These are phyloP conservation scores for Ceriops zippeliana DNA, from an alignment of 345 rosid genomes.

Conservation along the genomic window DNA sequence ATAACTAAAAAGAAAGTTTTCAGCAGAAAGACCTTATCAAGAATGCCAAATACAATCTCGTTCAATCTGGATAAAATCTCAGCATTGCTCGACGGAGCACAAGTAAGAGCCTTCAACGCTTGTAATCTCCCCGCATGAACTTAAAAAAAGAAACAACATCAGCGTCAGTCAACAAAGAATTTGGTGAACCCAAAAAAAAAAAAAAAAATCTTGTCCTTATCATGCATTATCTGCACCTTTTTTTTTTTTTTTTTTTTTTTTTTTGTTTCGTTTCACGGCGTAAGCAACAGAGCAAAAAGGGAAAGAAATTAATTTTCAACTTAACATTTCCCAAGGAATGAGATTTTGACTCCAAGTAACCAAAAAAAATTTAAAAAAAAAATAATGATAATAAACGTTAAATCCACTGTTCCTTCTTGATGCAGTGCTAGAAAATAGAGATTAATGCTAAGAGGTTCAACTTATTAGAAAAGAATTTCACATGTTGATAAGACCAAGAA, in stretches of 20 bases:
- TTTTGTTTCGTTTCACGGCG: too few relatives aligned
- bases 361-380: too few relatives aligned
- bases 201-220: too few relatives aligned
- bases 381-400: too few relatives aligned
- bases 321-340: too few relatives aligned
- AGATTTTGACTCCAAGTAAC: too few relatives aligned
- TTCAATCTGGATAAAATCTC: conserved; percentile 75
- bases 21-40: conserved; percentile 64
- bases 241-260: too few relatives aligned
- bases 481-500: background rate
- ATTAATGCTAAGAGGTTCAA: background rate
- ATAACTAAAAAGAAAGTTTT: background rate
- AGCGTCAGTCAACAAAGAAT: background rate
- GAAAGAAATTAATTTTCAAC: too few relatives aligned
- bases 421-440: background rate
- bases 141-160: conserved; percentile 22
- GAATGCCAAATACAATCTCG: conserved; percentile 88
- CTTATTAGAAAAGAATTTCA: background rate
- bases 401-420: too few relatives aligned
- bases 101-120: conserved; percentile 97
- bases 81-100: conserved; percentile 74
- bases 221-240: too few relatives aligned
- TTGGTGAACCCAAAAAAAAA: too few relatives aligned
- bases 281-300: too few relatives aligned
- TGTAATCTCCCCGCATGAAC: conserved; percentile 96